These are phyloP conservation scores for Exophiala sp. DNA, from an alignment of 2,329 filamentous ascomycete genomes.

Conservation along the genomic window DNA sequence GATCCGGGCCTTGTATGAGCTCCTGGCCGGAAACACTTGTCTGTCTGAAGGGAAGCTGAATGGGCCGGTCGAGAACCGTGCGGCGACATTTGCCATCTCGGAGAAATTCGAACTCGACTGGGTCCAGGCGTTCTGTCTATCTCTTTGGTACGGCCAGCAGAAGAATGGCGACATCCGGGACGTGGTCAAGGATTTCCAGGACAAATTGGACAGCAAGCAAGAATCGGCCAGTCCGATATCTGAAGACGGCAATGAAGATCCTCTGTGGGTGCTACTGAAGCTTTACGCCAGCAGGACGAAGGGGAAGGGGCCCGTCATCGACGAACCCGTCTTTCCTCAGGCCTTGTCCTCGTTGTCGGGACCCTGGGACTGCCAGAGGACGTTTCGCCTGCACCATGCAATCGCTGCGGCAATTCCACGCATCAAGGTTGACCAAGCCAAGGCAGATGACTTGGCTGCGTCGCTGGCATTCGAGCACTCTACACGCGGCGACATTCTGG, in stretches of 20 bases:
- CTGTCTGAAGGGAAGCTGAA: constrained; percentile 68
- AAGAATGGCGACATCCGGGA: constrained; percentile 62
- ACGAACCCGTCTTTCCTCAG: constrained; percentile 54
- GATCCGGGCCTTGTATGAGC: constrained; percentile 80
- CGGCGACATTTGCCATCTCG: constrained; percentile 73
- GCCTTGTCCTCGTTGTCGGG: constrained; percentile 71
- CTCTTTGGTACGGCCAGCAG: constrained; percentile 78
- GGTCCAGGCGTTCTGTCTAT: constrained; percentile 86
- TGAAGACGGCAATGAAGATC: constrained; percentile 53
- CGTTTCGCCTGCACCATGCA: constrained; percentile 78
- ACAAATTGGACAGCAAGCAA: constrained; percentile 64
- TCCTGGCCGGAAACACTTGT: constrained; percentile 82
- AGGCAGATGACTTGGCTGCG: constrained; percentile 60
- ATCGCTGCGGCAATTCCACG: constrained; percentile 49
- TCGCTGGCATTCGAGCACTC: constrained; percentile 51
- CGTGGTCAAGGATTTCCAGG: constrained; percentile 66
- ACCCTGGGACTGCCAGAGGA: constrained; percentile 66
- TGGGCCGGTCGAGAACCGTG: constrained; percentile 70
- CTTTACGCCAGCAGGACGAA: constrained; percentile 56
- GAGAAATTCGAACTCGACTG: constrained; percentile 81
- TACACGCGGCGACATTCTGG: constrained; percentile 59
- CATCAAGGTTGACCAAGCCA: constrained; percentile 50
- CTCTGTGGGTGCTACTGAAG: constrained; percentile 81
- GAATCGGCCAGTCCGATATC: constrained; percentile 65
- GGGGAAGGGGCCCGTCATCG: constrained; percentile 31